Conservation (phyloP, 257 asterid genomes). For the Solanum corneliomulleri region DNA sequence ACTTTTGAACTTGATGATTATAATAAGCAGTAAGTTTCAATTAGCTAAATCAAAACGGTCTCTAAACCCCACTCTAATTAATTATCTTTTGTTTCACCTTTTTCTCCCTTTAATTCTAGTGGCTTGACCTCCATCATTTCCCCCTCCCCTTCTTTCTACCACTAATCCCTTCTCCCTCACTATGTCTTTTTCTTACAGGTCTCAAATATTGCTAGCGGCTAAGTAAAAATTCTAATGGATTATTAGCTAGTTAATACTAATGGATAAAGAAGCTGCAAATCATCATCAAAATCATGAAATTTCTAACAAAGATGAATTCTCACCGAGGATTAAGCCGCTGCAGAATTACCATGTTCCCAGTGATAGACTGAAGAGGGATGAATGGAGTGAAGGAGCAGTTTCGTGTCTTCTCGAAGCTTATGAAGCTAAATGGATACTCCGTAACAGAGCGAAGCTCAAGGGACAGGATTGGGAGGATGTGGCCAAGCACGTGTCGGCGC, state of each 20-base stretch:
- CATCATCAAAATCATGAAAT: neutral
- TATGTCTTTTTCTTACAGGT: conserved; percentile 4
- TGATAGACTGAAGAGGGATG: conserved; percentile 68
- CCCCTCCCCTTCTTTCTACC: neutral
- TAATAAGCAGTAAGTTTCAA: neutral
- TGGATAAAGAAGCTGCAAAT: conserved; percentile 33
- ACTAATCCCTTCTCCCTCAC: neutral
- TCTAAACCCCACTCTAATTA: neutral
- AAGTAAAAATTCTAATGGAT: neutral
- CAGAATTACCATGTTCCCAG: neutral
- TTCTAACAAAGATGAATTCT: neutral
- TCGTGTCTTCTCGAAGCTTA: conserved; percentile 65
- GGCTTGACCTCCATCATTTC: conserved; percentile 18
- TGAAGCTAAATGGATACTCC: conserved; percentile 67
- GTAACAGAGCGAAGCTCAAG: conserved; percentile 78
- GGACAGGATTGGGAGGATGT: conserved; percentile 95
- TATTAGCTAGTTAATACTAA: neutral
- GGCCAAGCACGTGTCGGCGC: conserved; percentile 50
- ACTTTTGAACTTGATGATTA: neutral
- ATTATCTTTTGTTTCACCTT: neutral
- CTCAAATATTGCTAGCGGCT: conserved; percentile 36
- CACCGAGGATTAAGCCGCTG: neutral
- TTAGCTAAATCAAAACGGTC: neutral
- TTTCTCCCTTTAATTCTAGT: conserved; percentile 45
- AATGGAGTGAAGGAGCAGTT: conserved; percentile 92